Evolutionary conservation across 257 asterid genomes (phyloP), one percentile per base, ranked within the genome.

Genomic region (Euphrasia confusa): DNA sequence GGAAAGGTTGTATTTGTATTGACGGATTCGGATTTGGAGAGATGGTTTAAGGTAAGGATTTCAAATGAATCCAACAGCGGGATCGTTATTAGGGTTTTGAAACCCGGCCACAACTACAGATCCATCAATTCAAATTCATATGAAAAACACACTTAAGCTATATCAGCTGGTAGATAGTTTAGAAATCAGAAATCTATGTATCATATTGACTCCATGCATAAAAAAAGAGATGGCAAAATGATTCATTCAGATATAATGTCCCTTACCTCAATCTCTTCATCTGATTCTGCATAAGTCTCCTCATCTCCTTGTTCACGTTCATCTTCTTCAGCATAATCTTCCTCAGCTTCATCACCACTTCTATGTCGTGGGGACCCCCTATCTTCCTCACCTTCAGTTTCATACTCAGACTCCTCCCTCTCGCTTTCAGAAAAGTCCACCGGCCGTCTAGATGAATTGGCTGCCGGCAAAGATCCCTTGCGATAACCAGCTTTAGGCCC

Each of bases 341-440:
- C 72, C 61, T 85, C 96, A 40, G 72, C 85, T 64, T 81, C 92
- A 55, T 81, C 86, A 37, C 50, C 77, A 58, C 81, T 74, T 76
- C 82, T 70, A 67, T 33, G 86, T 30, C 66, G 81, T 39, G 87
- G 84, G 18, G 79, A 68, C 70, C 77, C 79, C 53, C 81, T 93
- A 26, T 83, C 88, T 72, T 86, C 95, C 65, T 92, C 99, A 72
- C 83, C 96, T 70, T 93, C 99, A 32, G 95, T 83, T 80, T 89
- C 99, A 62, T 87, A 93, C 81, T 92, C 98, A 5, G 97, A 86
- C 69, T 89, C 94, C 75, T 92, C 98, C 75, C 71, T 80, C 81
- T 92, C 99, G 40, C 95, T 93, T 21, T 87, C 97, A 28, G 87
- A 84, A 71, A 80, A 87, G 39, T 87, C 96, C 17, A 78, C 68